Percentiles rank a stretch among this genome's conserved stretches.
phyloP scores from a whole-genome alignment of 257 asterid species.

The Galeopsis tetrahit region DNA sequence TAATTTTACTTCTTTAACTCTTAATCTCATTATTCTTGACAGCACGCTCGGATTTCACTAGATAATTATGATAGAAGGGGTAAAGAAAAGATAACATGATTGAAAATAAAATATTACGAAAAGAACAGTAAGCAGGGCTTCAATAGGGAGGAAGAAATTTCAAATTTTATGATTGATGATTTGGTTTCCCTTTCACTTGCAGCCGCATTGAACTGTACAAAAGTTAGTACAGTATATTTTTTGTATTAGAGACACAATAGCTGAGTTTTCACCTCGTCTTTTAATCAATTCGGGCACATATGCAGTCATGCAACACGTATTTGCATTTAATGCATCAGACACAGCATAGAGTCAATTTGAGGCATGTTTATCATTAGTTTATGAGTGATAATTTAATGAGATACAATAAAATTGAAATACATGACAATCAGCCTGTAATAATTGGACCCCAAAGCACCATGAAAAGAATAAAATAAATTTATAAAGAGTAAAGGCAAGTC shows the following conservation, averaged over 20 bases:
- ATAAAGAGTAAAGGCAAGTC: not conserved
- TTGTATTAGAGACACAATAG: not conserved
- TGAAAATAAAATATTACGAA: too few species aligned
- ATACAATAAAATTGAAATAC: not conserved
- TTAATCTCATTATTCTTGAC: not conserved
- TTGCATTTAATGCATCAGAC: not conserved
- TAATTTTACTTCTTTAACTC: not conserved
- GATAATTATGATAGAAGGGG: not conserved
- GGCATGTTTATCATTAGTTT: not conserved
- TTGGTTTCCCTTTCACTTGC: slow-evolving; percentile 5
- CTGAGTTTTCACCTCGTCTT: not conserved
- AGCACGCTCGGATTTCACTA: not conserved
- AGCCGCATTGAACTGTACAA: not conserved
- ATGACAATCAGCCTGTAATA: not conserved
- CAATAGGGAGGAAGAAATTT: slow-evolving; percentile 13
- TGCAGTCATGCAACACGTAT: not conserved
- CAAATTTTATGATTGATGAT: not conserved
- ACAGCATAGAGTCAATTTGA: slow-evolving; percentile 5
- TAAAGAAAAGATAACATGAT: not conserved
- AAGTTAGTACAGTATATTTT: not conserved
- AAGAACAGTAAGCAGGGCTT: slow-evolving; percentile 10
- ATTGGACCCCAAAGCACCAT: not conserved
- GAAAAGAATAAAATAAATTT: not conserved
- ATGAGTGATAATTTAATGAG: not conserved
- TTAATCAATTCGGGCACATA: not conserved